A percentile compares a stretch with the other conserved stretches of the same genome.
phyloP scores from a whole-genome alignment of 345 rosid genomes.

The Aquilaria sinensis region DNA sequence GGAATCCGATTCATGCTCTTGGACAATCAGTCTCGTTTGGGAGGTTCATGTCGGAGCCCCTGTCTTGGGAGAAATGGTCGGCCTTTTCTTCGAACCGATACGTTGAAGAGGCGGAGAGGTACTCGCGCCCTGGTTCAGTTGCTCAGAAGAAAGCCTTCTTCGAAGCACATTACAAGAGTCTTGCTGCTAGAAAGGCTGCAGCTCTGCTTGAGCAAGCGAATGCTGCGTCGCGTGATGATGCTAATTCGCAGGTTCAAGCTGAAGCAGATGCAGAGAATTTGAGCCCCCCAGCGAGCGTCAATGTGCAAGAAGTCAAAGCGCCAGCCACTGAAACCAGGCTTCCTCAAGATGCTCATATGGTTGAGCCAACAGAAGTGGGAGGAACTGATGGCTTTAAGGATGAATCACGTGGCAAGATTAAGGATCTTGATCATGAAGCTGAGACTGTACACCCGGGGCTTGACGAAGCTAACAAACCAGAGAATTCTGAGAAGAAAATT shows the following conservation, averaged over 20 bases:
- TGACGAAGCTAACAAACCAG: slow-evolving; percentile 22
- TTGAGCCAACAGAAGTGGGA: slow-evolving; percentile 10
- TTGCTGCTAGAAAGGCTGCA: slow-evolving; percentile 76
- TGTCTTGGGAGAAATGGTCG: slow-evolving; percentile 96
- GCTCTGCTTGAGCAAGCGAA: slow-evolving; percentile 62
- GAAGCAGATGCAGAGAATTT: neutral
- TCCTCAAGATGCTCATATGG: slow-evolving; percentile 10
- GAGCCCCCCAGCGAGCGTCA: neutral
- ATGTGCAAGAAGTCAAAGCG: slow-evolving; percentile 9
- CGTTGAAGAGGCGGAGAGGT: slow-evolving; percentile 77
- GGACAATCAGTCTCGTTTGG: slow-evolving; percentile 91
- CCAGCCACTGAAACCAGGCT: slow-evolving; percentile 6
- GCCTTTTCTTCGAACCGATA: slow-evolving; percentile 64
- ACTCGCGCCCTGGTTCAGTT: slow-evolving; percentile 74
- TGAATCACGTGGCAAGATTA: slow-evolving; percentile 13
- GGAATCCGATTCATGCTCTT: slow-evolving; percentile 66
- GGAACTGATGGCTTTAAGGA: slow-evolving; percentile 10
- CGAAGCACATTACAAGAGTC: slow-evolving; percentile 79
- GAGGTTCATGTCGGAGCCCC: slow-evolving; percentile 75
- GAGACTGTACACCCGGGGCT: slow-evolving; percentile 21
- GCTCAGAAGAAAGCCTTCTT: slow-evolving; percentile 88
- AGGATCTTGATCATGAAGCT: slow-evolving; percentile 1
- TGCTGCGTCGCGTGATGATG: slow-evolving; percentile 8
- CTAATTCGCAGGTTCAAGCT: slow-evolving; percentile 15
- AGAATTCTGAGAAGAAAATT: slow-evolving; percentile 21